Conservation (phyloP, 1,284 basidiomycete genomes). For the Cryptococcus deneoformans region DNA sequence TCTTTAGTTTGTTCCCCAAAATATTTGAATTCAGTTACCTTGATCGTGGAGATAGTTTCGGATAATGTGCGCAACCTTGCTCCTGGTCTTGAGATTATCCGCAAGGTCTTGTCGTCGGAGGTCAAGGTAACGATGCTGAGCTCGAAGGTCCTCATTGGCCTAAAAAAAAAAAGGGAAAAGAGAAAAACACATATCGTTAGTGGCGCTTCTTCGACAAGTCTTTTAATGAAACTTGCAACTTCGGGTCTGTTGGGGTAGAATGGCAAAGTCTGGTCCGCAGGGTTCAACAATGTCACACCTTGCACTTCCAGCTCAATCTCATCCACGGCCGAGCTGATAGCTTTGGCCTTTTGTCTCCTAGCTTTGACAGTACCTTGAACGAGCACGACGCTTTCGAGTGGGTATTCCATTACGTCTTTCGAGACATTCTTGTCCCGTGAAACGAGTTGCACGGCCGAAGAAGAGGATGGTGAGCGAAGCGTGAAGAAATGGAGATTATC, state of each 20-base stretch:
- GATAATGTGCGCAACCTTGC: slow-evolving; percentile 71
- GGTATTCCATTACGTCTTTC: slow-evolving; percentile 58
- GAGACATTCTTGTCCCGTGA: slow-evolving; percentile 48
- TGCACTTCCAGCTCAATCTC: slow-evolving; percentile 77
- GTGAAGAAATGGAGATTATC: slow-evolving; percentile 52
- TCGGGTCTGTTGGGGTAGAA: slow-evolving; percentile 64
- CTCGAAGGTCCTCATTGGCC: slow-evolving; percentile 81
- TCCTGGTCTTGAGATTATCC: slow-evolving; percentile 73
- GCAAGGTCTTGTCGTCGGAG: slow-evolving; percentile 71
- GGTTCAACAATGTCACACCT: slow-evolving; percentile 70
- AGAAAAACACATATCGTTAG: background rate
- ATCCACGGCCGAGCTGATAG: slow-evolving; percentile 55
- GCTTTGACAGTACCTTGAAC: slow-evolving; percentile 66
- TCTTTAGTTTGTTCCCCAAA: background rate
- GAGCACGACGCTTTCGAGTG: slow-evolving; percentile 71
- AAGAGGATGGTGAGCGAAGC: slow-evolving; percentile 66
- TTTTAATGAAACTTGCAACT: background rate
- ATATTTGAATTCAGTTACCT: slow-evolving; percentile 47
- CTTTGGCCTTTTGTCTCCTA: slow-evolving; percentile 61
- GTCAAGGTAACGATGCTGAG: slow-evolving; percentile 83
- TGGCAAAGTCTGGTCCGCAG: slow-evolving; percentile 65
- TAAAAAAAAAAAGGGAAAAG: no score
- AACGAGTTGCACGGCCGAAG: slow-evolving; percentile 70
- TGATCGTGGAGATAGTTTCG: slow-evolving; percentile 69
- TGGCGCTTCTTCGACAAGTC: no score